Conservation (phyloP, 1,139 yeast species). For the Magnusiomyces ingens region DNA sequence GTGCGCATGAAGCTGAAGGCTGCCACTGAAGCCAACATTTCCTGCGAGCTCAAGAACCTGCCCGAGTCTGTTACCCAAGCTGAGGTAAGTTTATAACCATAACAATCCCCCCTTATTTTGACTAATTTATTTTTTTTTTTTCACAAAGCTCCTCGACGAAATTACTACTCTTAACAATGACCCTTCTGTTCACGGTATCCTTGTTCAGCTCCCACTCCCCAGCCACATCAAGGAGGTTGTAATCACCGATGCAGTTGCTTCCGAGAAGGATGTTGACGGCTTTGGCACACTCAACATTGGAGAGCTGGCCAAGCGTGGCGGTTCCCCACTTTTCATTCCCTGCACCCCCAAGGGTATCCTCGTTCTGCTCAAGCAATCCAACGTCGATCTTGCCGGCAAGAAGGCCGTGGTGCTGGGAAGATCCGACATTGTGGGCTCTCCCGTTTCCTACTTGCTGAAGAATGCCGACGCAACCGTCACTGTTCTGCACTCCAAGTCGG, state of each 20-base stretch:
- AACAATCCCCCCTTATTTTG: neutral
- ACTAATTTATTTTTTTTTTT: neutral
- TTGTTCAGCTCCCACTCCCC: conserved; percentile 91
- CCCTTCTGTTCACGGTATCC: conserved; percentile 70
- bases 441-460: conserved; percentile 76
- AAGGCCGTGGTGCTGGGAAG: conserved; percentile 94
- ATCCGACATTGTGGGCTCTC: conserved; percentile 94
- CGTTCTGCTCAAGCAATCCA: conserved; percentile 59
- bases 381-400: conserved; percentile 62
- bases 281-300: conserved; percentile 88
- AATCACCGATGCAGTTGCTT: conserved; percentile 68
- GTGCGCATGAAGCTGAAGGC: conserved; percentile 93
- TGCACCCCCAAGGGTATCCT: conserved; percentile 97
- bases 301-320: conserved; percentile 84
- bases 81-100: conserved; percentile 20
- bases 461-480: conserved; percentile 84
- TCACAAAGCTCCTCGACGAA: conserved; percentile 47
- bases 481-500: conserved; percentile 71
- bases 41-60: conserved; percentile 60
- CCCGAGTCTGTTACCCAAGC: conserved; percentile 45
- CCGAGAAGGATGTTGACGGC: conserved; percentile 92
- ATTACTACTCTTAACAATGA: conserved; percentile 62
- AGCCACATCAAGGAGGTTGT: conserved; percentile 68
- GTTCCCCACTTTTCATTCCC: conserved; percentile 79
- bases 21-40: conserved; percentile 72